Conservation (phyloP, 306 rosid species). For the Delonix regia region DNA sequence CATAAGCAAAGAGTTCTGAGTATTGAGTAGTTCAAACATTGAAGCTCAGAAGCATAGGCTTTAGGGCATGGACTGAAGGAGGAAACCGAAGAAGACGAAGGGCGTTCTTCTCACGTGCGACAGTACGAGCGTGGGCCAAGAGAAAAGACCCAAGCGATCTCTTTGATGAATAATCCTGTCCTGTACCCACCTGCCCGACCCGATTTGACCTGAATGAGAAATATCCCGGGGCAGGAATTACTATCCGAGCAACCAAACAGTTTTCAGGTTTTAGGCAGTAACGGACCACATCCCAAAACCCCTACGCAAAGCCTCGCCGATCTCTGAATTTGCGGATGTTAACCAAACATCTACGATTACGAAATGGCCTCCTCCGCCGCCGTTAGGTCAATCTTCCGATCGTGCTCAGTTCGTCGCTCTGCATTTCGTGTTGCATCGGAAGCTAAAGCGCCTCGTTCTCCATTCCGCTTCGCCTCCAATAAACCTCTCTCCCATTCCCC, state of each 20-base stretch:
- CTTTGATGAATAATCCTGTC: not conserved
- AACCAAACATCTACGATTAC: constrained; percentile 18
- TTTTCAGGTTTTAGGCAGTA: not conserved
- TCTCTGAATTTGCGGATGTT: not conserved
- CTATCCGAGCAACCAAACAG: not conserved
- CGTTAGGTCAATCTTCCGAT: constrained; percentile 68
- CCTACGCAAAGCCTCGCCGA: not conserved
- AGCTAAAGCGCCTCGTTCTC: constrained; percentile 59
- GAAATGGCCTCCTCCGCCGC: constrained; percentile 69
- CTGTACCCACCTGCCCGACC: not conserved
- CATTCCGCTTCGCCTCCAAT: constrained; percentile 58
- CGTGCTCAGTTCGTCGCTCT: constrained; percentile 48
- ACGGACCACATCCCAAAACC: not conserved
- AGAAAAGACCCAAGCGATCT: not conserved
- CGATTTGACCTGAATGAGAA: not conserved
- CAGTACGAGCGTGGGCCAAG: not conserved
- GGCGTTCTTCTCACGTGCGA: not conserved
- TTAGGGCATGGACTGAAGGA: not conserved
- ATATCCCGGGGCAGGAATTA: not conserved
- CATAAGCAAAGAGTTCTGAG: not conserved
- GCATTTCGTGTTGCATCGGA: constrained; percentile 51
- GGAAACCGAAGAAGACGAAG: not conserved
- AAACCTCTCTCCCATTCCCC: constrained; percentile 5
- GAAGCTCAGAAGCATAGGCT: not conserved
- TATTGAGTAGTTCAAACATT: not conserved